Evolutionary conservation across 2,329 filamentous ascomycete genomes (phyloP).

Genomic region (Claviceps sp.): DNA sequence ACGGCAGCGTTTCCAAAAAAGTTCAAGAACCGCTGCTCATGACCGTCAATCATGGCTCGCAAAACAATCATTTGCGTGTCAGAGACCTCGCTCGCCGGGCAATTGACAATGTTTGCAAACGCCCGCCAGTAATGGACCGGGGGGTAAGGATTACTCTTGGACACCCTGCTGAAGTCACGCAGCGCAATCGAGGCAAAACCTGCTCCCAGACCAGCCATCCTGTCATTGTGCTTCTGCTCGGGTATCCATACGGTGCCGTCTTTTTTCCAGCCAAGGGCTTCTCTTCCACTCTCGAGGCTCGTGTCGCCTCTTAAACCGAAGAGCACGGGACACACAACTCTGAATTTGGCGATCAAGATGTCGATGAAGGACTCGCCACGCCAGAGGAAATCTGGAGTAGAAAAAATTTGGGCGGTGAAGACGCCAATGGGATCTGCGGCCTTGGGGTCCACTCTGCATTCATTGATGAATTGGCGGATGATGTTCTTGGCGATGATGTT

Average conservation of each 20-base stretch:
- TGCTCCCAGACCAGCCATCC: slow-evolving; percentile 71
- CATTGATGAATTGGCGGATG: slow-evolving; percentile 55
- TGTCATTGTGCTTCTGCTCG: slow-evolving; percentile 63
- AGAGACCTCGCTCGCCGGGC: slow-evolving; percentile 52
- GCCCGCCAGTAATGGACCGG: slow-evolving; percentile 73
- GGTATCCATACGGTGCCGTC: slow-evolving; percentile 46
- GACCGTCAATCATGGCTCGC: slow-evolving; percentile 57
- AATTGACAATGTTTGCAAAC: slow-evolving; percentile 64
- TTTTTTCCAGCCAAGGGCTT: slow-evolving; percentile 61
- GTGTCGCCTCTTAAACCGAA: slow-evolving; percentile 74
- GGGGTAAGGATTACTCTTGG: slow-evolving; percentile 60
- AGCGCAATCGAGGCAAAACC: slow-evolving; percentile 76
- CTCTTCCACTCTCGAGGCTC: slow-evolving; percentile 52
- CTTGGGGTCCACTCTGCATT: slow-evolving; percentile 49
- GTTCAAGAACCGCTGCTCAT: slow-evolving; percentile 60
- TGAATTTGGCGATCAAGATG: slow-evolving; percentile 75
- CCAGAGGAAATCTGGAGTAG: slow-evolving; percentile 52
- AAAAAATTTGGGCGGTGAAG: slow-evolving; percentile 61
- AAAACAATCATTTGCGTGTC: slow-evolving; percentile 61
- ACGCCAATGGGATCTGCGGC: slow-evolving; percentile 71
- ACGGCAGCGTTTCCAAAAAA: slow-evolving; percentile 70
- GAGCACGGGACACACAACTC: slow-evolving; percentile 66
- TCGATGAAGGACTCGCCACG: slow-evolving; percentile 59
- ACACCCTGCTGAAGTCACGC: slow-evolving; percentile 63
- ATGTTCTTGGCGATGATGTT: slow-evolving; percentile 64